Conservation (phyloP, 1,284 basidiomycete species). For the Ceratobasidium theobromae region DNA sequence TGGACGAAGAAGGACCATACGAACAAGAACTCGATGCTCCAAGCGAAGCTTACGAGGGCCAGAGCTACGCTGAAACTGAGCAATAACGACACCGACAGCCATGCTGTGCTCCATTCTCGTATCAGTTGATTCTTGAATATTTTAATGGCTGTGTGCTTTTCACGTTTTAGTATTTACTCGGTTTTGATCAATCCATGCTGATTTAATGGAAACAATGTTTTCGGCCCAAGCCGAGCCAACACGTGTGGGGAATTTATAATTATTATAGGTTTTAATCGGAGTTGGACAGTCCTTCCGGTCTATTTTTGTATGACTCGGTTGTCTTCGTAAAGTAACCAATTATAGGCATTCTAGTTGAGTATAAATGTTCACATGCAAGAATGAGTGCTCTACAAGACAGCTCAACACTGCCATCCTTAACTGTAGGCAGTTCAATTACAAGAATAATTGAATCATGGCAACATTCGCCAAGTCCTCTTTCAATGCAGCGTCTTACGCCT, state of each 20-base stretch:
- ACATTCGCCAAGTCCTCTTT: slow-evolving; percentile 66
- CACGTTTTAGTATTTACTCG: too few relatives aligned
- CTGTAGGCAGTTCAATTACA: too few relatives aligned
- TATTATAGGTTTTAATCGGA: background rate
- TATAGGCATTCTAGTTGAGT: too few relatives aligned
- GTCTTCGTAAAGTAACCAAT: too few relatives aligned
- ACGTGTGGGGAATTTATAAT: background rate
- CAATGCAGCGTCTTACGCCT: slow-evolving; percentile 63
- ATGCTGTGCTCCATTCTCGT: background rate
- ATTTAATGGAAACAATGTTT: slow-evolving; percentile 8
- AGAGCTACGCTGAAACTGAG: slow-evolving; percentile 34
- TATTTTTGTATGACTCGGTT: too few relatives aligned
- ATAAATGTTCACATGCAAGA: too few relatives aligned
- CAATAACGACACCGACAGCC: background rate
- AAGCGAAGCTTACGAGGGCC: slow-evolving; percentile 25
- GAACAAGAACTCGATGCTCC: slow-evolving; percentile 30
- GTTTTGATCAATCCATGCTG: background rate
- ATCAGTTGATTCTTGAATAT: background rate
- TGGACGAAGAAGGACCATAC: slow-evolving; percentile 35
- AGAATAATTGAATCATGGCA: slow-evolving; percentile 55
- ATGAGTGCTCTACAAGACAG: background rate
- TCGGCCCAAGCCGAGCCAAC: background rate
- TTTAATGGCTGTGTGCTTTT: too few relatives aligned
- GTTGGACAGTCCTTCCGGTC: too few relatives aligned
- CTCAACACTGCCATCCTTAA: background rate